Conservation (phyloP, 2,329 filamentous ascomycete genomes). For the Polychaeton citri region DNA sequence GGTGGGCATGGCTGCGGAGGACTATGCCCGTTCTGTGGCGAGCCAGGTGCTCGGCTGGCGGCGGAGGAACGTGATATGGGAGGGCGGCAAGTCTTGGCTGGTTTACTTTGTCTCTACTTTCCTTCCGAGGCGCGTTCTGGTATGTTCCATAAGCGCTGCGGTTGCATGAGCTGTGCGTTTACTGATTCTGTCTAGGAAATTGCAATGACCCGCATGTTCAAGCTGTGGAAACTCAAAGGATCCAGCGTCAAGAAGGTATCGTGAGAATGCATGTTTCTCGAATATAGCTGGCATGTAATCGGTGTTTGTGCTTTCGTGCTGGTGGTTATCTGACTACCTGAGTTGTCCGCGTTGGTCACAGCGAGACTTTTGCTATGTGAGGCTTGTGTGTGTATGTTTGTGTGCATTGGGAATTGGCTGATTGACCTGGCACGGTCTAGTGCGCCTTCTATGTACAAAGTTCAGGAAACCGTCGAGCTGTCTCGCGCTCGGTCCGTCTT, state of each 20-base stretch:
- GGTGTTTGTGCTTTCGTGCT: no score
- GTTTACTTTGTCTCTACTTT: slow-evolving; percentile 37
- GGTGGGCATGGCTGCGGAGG: slow-evolving; percentile 36
- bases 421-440: no score
- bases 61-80: slow-evolving; percentile 36
- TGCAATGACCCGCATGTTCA: slow-evolving; percentile 39
- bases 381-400: no score
- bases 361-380: no score
- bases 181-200: slow-evolving; percentile 25
- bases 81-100: slow-evolving; percentile 36
- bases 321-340: no score
- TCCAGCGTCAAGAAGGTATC: slow-evolving; percentile 15
- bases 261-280: slow-evolving; percentile 2
- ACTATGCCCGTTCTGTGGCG: slow-evolving; percentile 44
- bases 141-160: slow-evolving; percentile 7
- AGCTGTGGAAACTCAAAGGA: slow-evolving; percentile 31
- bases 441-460: no score
- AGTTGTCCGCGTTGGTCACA: no score
- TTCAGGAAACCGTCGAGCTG: no score
- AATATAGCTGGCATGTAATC: no score
- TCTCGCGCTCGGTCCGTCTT: no score
- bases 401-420: no score
- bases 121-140: slow-evolving; percentile 29
- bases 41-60: slow-evolving; percentile 30
- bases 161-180: slow-evolving; percentile 6